Conservation (phyloP, 2,329 filamentous ascomycete species). For the Pseudogymnoascus sp. region DNA sequence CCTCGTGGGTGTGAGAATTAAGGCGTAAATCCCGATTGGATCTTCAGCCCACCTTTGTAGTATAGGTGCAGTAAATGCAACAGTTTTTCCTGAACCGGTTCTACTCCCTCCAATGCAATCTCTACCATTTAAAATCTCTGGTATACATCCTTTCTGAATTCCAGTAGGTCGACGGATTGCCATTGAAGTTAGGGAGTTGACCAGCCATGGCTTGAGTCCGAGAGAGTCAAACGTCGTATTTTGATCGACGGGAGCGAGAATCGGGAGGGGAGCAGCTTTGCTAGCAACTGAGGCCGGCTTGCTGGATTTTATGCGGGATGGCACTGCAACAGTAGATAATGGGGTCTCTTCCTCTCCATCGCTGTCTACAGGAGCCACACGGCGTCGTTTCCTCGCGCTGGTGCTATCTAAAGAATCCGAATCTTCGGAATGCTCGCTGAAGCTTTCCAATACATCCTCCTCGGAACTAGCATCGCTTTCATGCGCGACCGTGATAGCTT, state of each 20-base stretch:
- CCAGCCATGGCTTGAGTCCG: conserved; percentile 75
- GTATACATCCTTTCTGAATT: conserved; percentile 89
- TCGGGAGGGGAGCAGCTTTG: conserved; percentile 17
- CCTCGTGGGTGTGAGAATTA: conserved; percentile 83
- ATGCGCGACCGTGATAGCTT: background rate
- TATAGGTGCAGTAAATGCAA: conserved; percentile 91
- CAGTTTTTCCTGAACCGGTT: conserved; percentile 94
- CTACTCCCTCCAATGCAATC: conserved; percentile 93
- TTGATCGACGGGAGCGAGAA: conserved; percentile 45
- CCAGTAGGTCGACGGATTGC: conserved; percentile 83
- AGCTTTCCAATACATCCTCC: background rate
- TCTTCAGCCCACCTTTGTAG: conserved; percentile 90
- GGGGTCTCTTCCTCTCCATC: background rate
- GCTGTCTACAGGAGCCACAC: conserved; percentile 3
- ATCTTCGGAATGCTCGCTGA: conserved; percentile 11
- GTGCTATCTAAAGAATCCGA: conserved; percentile 27
- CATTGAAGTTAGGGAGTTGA: conserved; percentile 65
- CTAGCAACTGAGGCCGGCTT: conserved; percentile 1
- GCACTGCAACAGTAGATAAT: conserved; percentile 1
- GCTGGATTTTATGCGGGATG: conserved; percentile 7
- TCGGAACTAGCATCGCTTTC: background rate
- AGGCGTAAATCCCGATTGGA: conserved; percentile 80
- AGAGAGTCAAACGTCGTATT: conserved; percentile 63
- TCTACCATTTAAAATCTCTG: conserved; percentile 79
- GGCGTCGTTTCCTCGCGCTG: conserved; percentile 23